Evolutionary conservation across 257 asterid species (phyloP), one percentile per base, ranked within the genome.

Genomic region (Hygrophila difformis): DNA sequence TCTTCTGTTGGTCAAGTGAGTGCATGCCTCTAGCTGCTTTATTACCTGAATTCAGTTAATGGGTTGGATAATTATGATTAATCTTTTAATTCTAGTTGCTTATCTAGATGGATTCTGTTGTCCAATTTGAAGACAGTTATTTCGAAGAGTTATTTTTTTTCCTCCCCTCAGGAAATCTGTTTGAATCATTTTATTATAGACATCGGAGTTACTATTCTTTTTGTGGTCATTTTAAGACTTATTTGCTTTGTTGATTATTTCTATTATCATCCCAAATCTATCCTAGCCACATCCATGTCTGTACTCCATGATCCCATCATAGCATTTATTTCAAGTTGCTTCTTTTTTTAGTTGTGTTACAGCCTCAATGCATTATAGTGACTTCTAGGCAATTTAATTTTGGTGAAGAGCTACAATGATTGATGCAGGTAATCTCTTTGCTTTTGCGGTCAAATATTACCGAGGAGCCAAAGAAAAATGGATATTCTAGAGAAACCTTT

Each of bases 1-100:
- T 91, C 98, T 39, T 89, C 98, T 61, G 84, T 80, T 66, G 96
- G 98, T 47, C 98, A 91, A 69, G 98, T 85, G 71, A 68, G 80
- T 67, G 50, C 45, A 41, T 50, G 12, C 15, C 24, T 13, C 12
- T 12, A 39, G 37, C 61, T 26, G 24, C 36, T 61, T 59, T 48
- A 22, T 50, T 55, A 17, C 57, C 29, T 55, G 43, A 40, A 1
- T 26, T 53, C 17, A 39, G 50, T 19, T n/a, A 51, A 19, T 16
- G 12, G 51, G 49, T 42, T 51, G 28, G 12, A 39, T 11, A 54
- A 35, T 49, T 13, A 29, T 54, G 14, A 46, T 39, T 12, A 31
- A 39, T 33, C 49, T 16, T 46, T 41, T 24, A 17, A n/a, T 8
- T 55, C 39, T 52, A 17, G 21, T 41, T 21, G 33, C 2, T 55